These are phyloP conservation scores for Penicillium sp. DNA, from an alignment of 2,329 filamentous ascomycete species.

Conservation along the genomic window DNA sequence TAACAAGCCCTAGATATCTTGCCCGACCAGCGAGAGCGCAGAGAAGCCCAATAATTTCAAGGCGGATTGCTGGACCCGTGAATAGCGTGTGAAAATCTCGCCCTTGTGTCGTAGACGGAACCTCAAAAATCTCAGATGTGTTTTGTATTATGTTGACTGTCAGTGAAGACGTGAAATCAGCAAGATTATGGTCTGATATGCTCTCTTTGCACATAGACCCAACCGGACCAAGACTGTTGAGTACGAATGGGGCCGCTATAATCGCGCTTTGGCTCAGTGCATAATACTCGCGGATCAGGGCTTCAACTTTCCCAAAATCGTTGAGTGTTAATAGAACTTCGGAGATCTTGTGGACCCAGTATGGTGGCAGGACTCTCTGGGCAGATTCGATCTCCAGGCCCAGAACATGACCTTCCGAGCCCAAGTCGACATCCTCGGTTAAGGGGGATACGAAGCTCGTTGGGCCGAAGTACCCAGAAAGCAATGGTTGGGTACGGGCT, in stretches of 20 bases:
- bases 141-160: slow-evolving; percentile 27
- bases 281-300: slow-evolving; percentile 24
- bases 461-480: slow-evolving; percentile 34
- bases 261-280: slow-evolving; percentile 32
- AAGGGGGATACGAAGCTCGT: slow-evolving; percentile 34
- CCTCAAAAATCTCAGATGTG: slow-evolving; percentile 22
- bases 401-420: slow-evolving; percentile 14
- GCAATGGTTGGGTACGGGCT: slow-evolving; percentile 15
- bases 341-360: slow-evolving; percentile 22
- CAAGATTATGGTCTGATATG: slow-evolving; percentile 7
- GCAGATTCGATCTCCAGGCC: slow-evolving; percentile 10
- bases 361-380: slow-evolving; percentile 18
- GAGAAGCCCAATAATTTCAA: slow-evolving; percentile 41
- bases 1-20: slow-evolving; percentile 21
- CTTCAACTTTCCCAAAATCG: slow-evolving; percentile 18
- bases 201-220: slow-evolving; percentile 14
- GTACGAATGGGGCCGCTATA: slow-evolving; percentile 36
- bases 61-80: slow-evolving; percentile 37
- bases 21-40: slow-evolving; percentile 39
- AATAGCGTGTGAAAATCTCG: slow-evolving; percentile 39
- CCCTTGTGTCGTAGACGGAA: slow-evolving; percentile 26
- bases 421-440: slow-evolving; percentile 21
- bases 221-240: slow-evolving; percentile 31
- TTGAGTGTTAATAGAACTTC: slow-evolving; percentile 17
- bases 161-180: slow-evolving; percentile 9